These are phyloP conservation scores for Saturnispora bothae DNA, from an alignment of 805 yeast genomes.

Conservation along the genomic window DNA sequence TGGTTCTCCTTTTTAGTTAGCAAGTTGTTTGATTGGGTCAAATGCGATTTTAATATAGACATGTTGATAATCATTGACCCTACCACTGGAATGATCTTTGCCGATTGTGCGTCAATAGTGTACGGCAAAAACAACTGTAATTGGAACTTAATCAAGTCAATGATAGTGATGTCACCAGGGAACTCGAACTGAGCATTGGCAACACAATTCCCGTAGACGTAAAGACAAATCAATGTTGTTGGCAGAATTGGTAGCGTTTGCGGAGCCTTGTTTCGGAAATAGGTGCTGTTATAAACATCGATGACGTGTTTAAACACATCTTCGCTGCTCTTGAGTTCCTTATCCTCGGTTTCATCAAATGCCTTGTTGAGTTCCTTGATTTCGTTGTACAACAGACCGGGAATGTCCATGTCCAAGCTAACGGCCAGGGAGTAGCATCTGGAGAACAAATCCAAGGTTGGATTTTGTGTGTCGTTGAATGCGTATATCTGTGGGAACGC, in stretches of 20 bases:
- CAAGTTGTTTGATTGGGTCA: slow-evolving; percentile 1
- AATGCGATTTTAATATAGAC: slow-evolving; percentile 12
- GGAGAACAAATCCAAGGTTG: slow-evolving; percentile 1
- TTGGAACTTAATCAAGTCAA: slow-evolving; percentile 31
- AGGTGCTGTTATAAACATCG: slow-evolving; percentile 31
- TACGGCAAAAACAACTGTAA: slow-evolving; percentile 34
- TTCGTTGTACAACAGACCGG: slow-evolving; percentile 28
- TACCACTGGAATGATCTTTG: slow-evolving; percentile 16
- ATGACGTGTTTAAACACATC: slow-evolving; percentile 32
- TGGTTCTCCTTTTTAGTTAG: slow-evolving; percentile 7
- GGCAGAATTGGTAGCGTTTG: slow-evolving; percentile 11
- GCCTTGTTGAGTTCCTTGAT: slow-evolving; percentile 31
- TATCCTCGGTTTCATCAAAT: slow-evolving; percentile 23
- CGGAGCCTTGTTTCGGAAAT: slow-evolving; percentile 11
- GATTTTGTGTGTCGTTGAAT: background rate
- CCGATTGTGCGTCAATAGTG: slow-evolving; percentile 17
- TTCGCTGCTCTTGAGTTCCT: slow-evolving; percentile 25
- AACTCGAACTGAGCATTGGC: slow-evolving; percentile 10
- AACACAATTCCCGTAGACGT: slow-evolving; percentile 17
- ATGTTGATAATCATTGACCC: slow-evolving; percentile 14
- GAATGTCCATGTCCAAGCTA: slow-evolving; percentile 58
- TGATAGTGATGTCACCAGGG: slow-evolving; percentile 5
- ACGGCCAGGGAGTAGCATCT: slow-evolving; percentile 34
- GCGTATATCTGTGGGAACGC: background rate
- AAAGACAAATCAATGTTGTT: slow-evolving; percentile 11